Evolutionary conservation across 1,284 basidiomycete genomes (phyloP), one percentile per base, ranked within the genome.

Genomic region (Ceratobasidium sp.): DNA sequence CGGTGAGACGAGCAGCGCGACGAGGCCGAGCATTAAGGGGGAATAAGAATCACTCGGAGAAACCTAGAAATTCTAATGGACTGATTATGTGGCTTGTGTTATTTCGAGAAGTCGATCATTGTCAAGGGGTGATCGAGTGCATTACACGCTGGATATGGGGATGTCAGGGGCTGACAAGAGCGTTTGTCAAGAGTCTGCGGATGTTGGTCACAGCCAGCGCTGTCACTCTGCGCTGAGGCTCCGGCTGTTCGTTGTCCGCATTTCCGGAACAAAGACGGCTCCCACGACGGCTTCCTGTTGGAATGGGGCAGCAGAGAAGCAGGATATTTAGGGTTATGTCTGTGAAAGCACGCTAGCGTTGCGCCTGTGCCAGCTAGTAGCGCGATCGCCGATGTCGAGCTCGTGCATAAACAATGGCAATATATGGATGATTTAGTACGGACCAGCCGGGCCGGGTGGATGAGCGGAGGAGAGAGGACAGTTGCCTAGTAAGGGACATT

Each of bases 381-480:
- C 54, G 33, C 17, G 4, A n/a, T 29, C 57, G 57, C 41, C 41
- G 33, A 36, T 14, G 33, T 36, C 57, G 22, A 36, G 57, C 50
- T 24, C 24, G 17, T 51, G 24, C 8, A 36, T 60, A 17, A 60
- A 11, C 11, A 11, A 41, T 11, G 57, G n/a, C 19, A n/a, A 60
- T 17, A 60, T n/a, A 36, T 60, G 41, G 27, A 44, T 33, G 31
- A 15, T n/a, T 14, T n/a, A 36, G 15, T 11, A 4, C 48, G 64
- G 66, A 53, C 22, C n/a, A 22, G n/a, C 53, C 66, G 66, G 66
- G 48, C 66, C 66, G 66, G 66, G 66, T 11, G 33, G 33, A 33
- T 53, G 51, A 22, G 51, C 22, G 66, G 51, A 53, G 51, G 45
- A 53, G 31, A 1, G 14, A 27, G 48, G 66, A 69, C 51, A 69